A percentile compares a stretch with the other conserved stretches of the same genome.
Evolutionary conservation across 345 rosid species (phyloP).

Genomic region (Bruguiera sexangula): DNA sequence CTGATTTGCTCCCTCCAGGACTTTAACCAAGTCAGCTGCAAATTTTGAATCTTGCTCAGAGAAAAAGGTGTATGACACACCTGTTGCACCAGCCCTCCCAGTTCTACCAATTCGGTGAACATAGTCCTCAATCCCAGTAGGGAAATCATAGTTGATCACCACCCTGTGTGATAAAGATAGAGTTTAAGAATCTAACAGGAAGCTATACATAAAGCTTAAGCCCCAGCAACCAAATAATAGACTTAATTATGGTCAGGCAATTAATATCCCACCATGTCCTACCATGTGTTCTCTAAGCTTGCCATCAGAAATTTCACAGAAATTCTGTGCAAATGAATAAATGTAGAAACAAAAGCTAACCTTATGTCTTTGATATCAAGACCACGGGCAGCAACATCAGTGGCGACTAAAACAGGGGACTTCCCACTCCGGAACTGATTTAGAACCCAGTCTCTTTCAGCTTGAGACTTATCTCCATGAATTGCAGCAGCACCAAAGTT

Average conservation of each 20-base stretch:
- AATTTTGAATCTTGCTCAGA: conserved; percentile 88
- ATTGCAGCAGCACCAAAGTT: conserved; percentile 83
- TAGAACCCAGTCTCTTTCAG: conserved; percentile 94
- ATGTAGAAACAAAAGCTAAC: conserved; percentile 25
- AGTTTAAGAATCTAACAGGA: neutral
- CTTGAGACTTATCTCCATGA: conserved; percentile 96
- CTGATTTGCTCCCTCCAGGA: conserved; percentile 91
- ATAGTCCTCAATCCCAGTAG: conserved; percentile 92
- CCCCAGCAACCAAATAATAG: neutral
- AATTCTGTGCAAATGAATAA: too few relatives aligned
- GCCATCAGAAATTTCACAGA: neutral
- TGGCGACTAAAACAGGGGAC: conserved; percentile 84
- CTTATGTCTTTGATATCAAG: conserved; percentile 93
- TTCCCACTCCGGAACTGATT: conserved; percentile 84
- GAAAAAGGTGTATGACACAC: conserved; percentile 87
- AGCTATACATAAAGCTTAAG: neutral
- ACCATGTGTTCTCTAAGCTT: neutral
- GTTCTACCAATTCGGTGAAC: conserved; percentile 99
- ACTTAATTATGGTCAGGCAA: neutral
- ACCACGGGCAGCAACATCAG: conserved; percentile 98
- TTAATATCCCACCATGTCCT: neutral
- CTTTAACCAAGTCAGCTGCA: conserved; percentile 79
- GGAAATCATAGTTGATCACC: conserved; percentile 93
- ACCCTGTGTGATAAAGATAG: conserved; percentile 45
- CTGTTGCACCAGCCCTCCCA: conserved; percentile 98